These are phyloP conservation scores for Boletus coccyginus DNA, from an alignment of 768 basidiomycete genomes.

Conservation along the genomic window DNA sequence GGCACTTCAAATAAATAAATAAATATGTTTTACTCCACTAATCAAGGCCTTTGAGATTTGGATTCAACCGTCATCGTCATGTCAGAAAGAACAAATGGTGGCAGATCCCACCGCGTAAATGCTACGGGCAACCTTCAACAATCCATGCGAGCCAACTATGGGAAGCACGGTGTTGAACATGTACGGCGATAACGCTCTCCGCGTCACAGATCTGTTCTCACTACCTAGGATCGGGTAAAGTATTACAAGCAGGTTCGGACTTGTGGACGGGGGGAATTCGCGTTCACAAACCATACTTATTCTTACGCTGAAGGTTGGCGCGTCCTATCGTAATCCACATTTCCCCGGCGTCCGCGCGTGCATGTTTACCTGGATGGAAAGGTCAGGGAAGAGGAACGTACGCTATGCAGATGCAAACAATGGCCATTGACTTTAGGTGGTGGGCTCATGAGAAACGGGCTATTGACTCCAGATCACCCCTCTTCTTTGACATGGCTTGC, in stretches of 20 bases:
- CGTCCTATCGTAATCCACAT: constrained; percentile 72
- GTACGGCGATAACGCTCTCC: constrained; percentile 30
- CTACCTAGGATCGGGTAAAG: constrained; percentile 6
- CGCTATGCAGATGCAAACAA: neutral
- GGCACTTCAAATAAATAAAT: neutral
- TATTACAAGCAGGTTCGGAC: constrained; percentile 29
- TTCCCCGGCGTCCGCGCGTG: constrained; percentile 61
- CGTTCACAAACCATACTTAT: neutral
- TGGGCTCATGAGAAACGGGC: constrained; percentile 18
- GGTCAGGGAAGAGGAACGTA: constrained; percentile 28
- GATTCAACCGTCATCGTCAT: constrained; percentile 1
- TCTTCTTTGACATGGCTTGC: constrained; percentile 31
- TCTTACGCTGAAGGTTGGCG: constrained; percentile 41
- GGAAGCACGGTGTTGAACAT: constrained; percentile 56
- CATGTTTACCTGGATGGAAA: constrained; percentile 52
- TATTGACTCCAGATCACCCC: constrained; percentile 13
- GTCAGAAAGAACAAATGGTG: constrained; percentile 6
- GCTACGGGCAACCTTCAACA: constrained; percentile 27
- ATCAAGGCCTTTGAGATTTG: no score
- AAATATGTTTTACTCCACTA: neutral
- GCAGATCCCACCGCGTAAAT: constrained; percentile 23
- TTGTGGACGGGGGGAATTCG: neutral
- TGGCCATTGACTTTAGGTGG: constrained; percentile 22
- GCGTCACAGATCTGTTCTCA: neutral
- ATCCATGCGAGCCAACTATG: constrained; percentile 54